phyloP scores from a whole-genome alignment of 176 grass and related monocot genomes.

The Triticum monococcum region DNA sequence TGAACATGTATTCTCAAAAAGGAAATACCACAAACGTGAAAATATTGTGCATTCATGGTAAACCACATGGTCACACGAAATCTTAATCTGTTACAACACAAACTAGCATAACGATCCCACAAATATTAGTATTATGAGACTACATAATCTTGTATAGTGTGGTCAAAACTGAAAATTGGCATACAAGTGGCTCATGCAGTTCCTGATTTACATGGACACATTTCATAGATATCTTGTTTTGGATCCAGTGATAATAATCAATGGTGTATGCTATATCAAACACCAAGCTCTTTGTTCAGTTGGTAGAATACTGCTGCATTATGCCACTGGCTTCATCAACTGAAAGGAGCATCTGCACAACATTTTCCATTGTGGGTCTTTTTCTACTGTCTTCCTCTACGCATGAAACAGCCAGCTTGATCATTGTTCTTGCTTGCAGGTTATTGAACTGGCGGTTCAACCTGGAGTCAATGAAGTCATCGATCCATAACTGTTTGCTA shows the following conservation, averaged over 20 bases:
- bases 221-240: not conserved
- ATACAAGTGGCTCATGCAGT: not conserved
- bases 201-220: not conserved
- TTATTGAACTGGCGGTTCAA: constrained; percentile 35
- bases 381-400: constrained; percentile 39
- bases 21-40: not conserved
- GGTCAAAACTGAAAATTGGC: no score
- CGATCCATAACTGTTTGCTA: constrained; percentile 14
- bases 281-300: not conserved
- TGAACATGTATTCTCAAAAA: not conserved
- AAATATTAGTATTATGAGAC: not conserved
- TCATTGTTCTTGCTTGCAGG: constrained; percentile 38
- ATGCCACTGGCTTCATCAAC: constrained; percentile 29
- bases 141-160: no score
- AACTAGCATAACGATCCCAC: not conserved
- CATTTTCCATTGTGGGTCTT: constrained; percentile 50
- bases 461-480: constrained; percentile 38
- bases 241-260: not conserved
- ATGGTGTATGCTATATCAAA: not conserved
- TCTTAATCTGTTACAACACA: not conserved
- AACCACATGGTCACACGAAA: not conserved
- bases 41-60: not conserved
- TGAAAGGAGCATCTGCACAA: constrained; percentile 43
- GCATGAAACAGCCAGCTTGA: constrained; percentile 38
- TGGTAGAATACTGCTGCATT: not conserved